These are phyloP conservation scores for Parietaria judaica DNA, from an alignment of 306 rosid genomes.

Conservation along the genomic window DNA sequence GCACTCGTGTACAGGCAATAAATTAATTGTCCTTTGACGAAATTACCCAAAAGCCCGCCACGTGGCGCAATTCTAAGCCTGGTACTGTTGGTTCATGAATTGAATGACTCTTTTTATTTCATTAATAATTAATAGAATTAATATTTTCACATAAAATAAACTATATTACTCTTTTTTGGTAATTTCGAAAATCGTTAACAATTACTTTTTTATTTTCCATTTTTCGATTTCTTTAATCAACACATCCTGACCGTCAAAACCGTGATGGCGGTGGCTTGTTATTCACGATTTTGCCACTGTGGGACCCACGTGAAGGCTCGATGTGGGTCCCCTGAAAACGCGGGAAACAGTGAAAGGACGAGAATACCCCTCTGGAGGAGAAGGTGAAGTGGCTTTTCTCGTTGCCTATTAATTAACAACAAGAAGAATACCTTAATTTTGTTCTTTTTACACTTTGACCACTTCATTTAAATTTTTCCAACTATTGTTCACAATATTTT, in stretches of 20 bases:
- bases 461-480: too few species aligned
- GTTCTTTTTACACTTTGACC: too few species aligned
- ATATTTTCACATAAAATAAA: too few species aligned
- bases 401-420: too few species aligned
- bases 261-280: too few species aligned
- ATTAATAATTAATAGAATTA: too few species aligned
- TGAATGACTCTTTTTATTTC: conserved; percentile 1
- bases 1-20: conserved; percentile 70
- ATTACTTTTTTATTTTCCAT: background rate
- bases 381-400: background rate
- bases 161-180: background rate
- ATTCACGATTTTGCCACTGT: too few species aligned
- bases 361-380: background rate
- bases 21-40: conserved; percentile 8
- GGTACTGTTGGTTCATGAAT: conserved; percentile 8
- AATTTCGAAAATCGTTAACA: background rate
- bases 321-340: background rate
- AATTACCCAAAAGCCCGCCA: conserved; percentile 46
- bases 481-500: too few species aligned
- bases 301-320: conserved; percentile 10
- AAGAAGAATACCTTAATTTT: too few species aligned
- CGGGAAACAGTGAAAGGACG: conserved; percentile 7
- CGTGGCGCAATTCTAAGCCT: conserved; percentile 12
- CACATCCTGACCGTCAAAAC: too few species aligned
- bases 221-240: background rate